Evolutionary conservation across 371 early-diverging fungal species (phyloP), one percentile per base, ranked within the genome.

Genomic region (Fennellomyces sp.): DNA sequence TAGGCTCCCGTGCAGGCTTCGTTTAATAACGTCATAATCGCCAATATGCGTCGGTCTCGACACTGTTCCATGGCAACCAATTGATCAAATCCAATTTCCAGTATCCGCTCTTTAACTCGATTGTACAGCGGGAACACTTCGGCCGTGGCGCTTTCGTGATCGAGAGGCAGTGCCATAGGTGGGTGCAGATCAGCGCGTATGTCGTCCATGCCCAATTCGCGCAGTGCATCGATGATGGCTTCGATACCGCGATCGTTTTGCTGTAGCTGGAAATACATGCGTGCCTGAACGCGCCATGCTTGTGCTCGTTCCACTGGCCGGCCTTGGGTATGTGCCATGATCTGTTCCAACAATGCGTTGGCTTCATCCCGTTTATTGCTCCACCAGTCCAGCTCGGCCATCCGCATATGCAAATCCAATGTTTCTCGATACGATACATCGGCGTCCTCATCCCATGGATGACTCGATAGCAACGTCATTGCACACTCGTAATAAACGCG

Each of bases 1-100:
- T 75, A 72, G 13, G 76, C 76, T n/a, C 72, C 72, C 1, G 65
- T 68, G 26, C 76, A 73, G 2, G 72, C 74, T 45, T 79, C 79
- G 31, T 72, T 66, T 13, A 79, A 31, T 3, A 76, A 42, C 13
- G 66, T 38, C 76, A 76, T 76, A 47, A 66, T 64, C 1, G 73
- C 70, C 30, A 70, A 49, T 10, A 64, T 61, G 2, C 64, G 61
- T 13, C 31, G 38, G 17, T 70, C 64, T 5, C 60, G 49, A 31
- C 76, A 76, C 0, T 61, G 68, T 0, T 60, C 52, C 10, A 56
- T 49, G 0, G 50, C 41, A 0, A 49, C 26, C 10, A 76, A 35
- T 13, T 45, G 51, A 3, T 70, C 66, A 49, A 72, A 65, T 3
- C 75, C 75, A 36, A 56, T 47, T 3, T 61, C 42, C 10, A 64